Evolutionary conservation across 2,329 filamentous ascomycete genomes (phyloP).

Genomic region (Epichloe hybrida): DNA sequence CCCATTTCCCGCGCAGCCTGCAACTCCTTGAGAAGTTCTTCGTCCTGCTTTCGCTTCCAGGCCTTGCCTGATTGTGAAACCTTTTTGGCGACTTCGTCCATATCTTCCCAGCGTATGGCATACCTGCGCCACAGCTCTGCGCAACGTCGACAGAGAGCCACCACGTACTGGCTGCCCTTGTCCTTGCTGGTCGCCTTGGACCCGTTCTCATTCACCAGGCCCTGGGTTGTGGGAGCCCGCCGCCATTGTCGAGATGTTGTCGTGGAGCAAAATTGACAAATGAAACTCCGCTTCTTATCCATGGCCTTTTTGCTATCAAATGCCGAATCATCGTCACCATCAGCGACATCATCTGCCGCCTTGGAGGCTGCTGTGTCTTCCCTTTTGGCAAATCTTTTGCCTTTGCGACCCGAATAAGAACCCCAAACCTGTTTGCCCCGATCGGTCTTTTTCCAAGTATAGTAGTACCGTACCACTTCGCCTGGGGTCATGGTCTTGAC

Average conservation of each 20-base stretch:
- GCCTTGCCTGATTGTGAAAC: slow-evolving; percentile 65
- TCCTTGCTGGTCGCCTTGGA: slow-evolving; percentile 54
- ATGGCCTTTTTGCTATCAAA: slow-evolving; percentile 84
- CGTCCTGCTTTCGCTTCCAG: slow-evolving; percentile 81
- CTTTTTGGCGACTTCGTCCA: slow-evolving; percentile 88
- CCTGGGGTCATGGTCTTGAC: slow-evolving; percentile 71
- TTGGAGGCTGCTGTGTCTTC: slow-evolving; percentile 59
- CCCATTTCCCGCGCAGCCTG: slow-evolving; percentile 48
- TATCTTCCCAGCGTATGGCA: slow-evolving; percentile 87
- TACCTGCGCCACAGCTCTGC: slow-evolving; percentile 92
- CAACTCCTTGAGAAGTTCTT: slow-evolving; percentile 71
- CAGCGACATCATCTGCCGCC: slow-evolving; percentile 80
- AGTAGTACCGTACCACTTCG: slow-evolving; percentile 84
- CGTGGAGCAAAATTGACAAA: slow-evolving; percentile 85
- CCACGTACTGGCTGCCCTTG: slow-evolving; percentile 58
- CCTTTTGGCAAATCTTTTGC: slow-evolving; percentile 73
- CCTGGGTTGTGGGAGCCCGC: slow-evolving; percentile 66
- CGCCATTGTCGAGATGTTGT: slow-evolving; percentile 81
- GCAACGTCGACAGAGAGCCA: slow-evolving; percentile 80
- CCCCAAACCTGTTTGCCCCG: slow-evolving; percentile 83
- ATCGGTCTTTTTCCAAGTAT: slow-evolving; percentile 93
- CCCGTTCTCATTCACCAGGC: slow-evolving; percentile 51
- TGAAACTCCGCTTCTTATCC: slow-evolving; percentile 67
- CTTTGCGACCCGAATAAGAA: slow-evolving; percentile 72
- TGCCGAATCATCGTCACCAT: slow-evolving; percentile 87